Evolutionary conservation across 1,284 basidiomycete genomes (phyloP), one percentile per base, ranked within the genome.

Genomic region (Puccinia horiana): DNA sequence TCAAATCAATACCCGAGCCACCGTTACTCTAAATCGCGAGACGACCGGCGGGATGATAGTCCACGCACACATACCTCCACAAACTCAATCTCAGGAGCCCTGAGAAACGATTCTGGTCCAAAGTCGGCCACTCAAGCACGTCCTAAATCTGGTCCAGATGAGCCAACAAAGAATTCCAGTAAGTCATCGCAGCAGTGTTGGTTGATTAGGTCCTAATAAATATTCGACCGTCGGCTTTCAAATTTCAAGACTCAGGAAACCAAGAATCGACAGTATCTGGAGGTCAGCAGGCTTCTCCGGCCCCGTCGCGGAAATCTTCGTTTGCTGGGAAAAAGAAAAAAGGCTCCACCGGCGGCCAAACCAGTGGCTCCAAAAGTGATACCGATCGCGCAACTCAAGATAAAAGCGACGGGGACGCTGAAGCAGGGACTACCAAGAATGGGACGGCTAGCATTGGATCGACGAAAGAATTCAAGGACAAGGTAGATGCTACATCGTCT

Each of bases 291-390:
- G 37, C 56, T 32, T 42, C 78, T 5, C 65, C 76, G 26, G 75
- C 56, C 18, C 44, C 76, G 18, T 80, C 78, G 12, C 69, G 78
- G 40, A 80, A 80, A 79, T 79, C 76, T 11, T 79, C 76, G 0
- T 69, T 79, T 70, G 61, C 52, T 14, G 70, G 58, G 23, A 67
- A 54, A 16, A 80, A 80, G 44, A 80, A 80, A 26, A 80, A 80
- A 80, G 40, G 32, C 5, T 79, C 78, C 9, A 11, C 47, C 44
- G 52, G 42, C 32, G 63, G 63, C 23, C 37, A 42, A 56, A 32
- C 76, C 20, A 42, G 12, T 44, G 58, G 44, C 26, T 35, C 52
- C 14, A 80, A 73, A 54, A 80, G 52, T 73, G 78, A 80, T 61
- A 80, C 49, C 26, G 78, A 58, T 8, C 52, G 52, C n/a, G 37